A percentile compares a stretch with the other conserved stretches of the same genome.
phyloP scores from a whole-genome alignment of 768 basidiomycete genomes.

The Melanogaster broomeanus region DNA sequence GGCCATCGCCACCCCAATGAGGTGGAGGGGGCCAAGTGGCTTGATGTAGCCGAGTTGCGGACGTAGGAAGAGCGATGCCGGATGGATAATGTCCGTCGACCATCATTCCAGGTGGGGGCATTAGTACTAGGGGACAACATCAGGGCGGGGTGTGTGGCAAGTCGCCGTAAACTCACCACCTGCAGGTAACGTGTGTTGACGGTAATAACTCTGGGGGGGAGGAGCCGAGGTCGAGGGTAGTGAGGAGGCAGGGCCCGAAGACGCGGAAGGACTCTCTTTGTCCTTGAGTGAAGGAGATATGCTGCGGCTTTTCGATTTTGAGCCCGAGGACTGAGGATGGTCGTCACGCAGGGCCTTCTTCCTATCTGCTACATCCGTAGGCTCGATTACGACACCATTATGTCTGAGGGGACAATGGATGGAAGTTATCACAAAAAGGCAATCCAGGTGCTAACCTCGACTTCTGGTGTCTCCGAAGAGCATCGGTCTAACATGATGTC shows the following conservation, averaged over 20 bases:
- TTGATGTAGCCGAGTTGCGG: conserved; percentile 48
- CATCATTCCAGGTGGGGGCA: conserved; percentile 42
- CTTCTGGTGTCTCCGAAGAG: conserved; percentile 77
- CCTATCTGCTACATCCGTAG: conserved; percentile 29
- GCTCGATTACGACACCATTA: conserved; percentile 67
- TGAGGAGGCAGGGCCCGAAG: conserved; percentile 30
- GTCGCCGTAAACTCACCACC: conserved; percentile 34
- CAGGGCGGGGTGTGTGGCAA: not conserved
- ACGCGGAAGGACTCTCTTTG: conserved; percentile 29
- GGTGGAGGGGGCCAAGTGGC: conserved; percentile 44
- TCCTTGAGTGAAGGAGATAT: conserved; percentile 47
- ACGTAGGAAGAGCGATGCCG: conserved; percentile 50
- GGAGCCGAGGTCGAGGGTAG: conserved; percentile 37
- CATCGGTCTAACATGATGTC: conserved; percentile 61
- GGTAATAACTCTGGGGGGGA: conserved; percentile 61
- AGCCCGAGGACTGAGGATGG: conserved; percentile 37
- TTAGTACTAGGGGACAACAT: conserved; percentile 37
- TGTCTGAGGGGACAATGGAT: conserved; percentile 39
- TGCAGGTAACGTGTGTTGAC: conserved; percentile 57
- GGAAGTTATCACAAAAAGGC: conserved; percentile 2
- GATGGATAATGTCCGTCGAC: conserved; percentile 45
- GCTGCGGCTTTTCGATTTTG: conserved; percentile 52
- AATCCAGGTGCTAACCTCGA: conserved; percentile 53
- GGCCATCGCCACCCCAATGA: conserved; percentile 36
- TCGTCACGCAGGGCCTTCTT: conserved; percentile 22